phyloP scores from a whole-genome alignment of 2,329 filamentous ascomycete species.

The Talaromyces islandicus region DNA sequence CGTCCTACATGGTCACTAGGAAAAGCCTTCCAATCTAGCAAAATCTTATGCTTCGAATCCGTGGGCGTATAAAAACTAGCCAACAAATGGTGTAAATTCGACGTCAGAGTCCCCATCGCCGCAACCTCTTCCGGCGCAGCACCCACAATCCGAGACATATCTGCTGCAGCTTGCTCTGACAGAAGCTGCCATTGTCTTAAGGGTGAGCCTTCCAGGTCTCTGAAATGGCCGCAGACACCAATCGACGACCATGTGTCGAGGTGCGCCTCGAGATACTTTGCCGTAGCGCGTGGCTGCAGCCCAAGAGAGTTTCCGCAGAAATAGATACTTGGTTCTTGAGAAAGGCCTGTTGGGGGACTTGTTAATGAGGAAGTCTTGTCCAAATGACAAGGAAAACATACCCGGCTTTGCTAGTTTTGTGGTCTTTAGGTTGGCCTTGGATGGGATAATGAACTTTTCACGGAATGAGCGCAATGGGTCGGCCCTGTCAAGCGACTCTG shows the following conservation, averaged over 20 bases:
- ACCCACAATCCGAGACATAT: slow-evolving; percentile 68
- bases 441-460: slow-evolving; percentile 70
- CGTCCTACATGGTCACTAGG: slow-evolving; percentile 70
- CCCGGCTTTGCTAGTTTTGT: slow-evolving; percentile 48
- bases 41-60: slow-evolving; percentile 61
- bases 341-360: slow-evolving; percentile 20
- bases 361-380: not conserved
- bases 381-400: slow-evolving; percentile 1
- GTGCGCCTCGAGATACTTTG: slow-evolving; percentile 62
- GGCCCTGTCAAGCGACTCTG: slow-evolving; percentile 50
- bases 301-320: slow-evolving; percentile 87
- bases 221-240: slow-evolving; percentile 79
- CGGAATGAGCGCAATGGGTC: slow-evolving; percentile 59
- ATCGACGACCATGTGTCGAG: slow-evolving; percentile 77
- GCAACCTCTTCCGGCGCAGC: slow-evolving; percentile 67
- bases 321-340: slow-evolving; percentile 53
- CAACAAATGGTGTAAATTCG: slow-evolving; percentile 73
- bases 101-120: slow-evolving; percentile 80
- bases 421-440: slow-evolving; percentile 63
- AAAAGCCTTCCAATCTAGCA: slow-evolving; percentile 81
- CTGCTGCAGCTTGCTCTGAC: slow-evolving; percentile 64
- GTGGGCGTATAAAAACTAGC: slow-evolving; percentile 74
- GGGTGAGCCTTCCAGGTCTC: slow-evolving; percentile 58
- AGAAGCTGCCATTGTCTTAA: slow-evolving; percentile 70
- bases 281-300: slow-evolving; percentile 66